Evolutionary conservation across 331 rosid genomes (phyloP).

Genomic region (Ulmus americana): DNA sequence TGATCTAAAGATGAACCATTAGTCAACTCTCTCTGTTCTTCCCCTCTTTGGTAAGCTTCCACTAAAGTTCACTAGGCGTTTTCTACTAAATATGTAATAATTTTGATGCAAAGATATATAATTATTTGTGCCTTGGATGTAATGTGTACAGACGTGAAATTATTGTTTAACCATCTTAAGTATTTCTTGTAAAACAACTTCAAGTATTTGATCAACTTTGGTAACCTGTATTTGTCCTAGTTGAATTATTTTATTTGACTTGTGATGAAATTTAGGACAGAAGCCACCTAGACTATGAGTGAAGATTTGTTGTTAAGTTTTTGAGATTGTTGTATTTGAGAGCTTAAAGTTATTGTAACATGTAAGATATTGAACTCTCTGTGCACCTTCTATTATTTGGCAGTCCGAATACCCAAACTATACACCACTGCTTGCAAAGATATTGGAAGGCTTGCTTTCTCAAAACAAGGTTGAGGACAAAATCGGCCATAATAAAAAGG

Average conservation of each 20-base stretch:
- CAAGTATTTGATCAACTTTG: not conserved
- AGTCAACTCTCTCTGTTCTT: not conserved
- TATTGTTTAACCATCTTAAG: not conserved
- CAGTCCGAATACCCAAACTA: conserved; percentile 77
- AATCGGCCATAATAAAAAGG: conserved; percentile 55
- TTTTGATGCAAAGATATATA: too few species aligned
- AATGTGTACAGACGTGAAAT: too few species aligned
- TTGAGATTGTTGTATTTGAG: not conserved
- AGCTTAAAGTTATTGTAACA: not conserved
- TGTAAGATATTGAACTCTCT: not conserved
- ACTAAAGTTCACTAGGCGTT: not conserved
- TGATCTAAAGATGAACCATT: not conserved
- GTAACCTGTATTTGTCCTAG: not conserved
- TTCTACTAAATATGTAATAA: too few species aligned
- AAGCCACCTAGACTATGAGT: too few species aligned
- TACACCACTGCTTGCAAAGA: conserved; percentile 74
- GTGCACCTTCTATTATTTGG: conserved; percentile 21
- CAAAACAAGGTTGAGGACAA: conserved; percentile 43
- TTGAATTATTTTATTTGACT: not conserved
- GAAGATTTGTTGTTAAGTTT: not conserved
- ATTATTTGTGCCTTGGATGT: too few species aligned
- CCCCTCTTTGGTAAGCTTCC: not conserved
- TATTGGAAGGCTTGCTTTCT: conserved; percentile 74
- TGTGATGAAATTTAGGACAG: not conserved
- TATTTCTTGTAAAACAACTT: not conserved